These are phyloP conservation scores for Xanthoconium purpureum DNA, from an alignment of 768 basidiomycete genomes.

Conservation along the genomic window DNA sequence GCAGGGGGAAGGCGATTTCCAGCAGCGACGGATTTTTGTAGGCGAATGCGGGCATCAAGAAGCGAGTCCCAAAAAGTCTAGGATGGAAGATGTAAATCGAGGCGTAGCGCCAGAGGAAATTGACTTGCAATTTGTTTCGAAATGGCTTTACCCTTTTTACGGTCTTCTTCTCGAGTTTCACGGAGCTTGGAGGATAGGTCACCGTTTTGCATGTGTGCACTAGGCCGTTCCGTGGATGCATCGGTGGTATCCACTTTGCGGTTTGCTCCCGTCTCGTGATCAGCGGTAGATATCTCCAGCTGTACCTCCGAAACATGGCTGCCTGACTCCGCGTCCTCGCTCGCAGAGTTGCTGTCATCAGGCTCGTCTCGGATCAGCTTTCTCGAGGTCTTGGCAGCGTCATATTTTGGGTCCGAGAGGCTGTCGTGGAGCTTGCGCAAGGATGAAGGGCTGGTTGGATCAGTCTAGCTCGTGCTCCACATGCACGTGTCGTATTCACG, in stretches of 20 bases:
- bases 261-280: slow-evolving; percentile 13
- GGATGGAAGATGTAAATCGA: slow-evolving; percentile 5
- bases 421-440: slow-evolving; percentile 64
- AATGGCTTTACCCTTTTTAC: slow-evolving; percentile 81
- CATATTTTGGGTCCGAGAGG: slow-evolving; percentile 76
- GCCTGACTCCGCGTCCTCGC: slow-evolving; percentile 19
- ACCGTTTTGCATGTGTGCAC: slow-evolving; percentile 18
- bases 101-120: slow-evolving; percentile 8
- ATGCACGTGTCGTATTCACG: slow-evolving; percentile 23
- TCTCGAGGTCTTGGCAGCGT: slow-evolving; percentile 62
- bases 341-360: slow-evolving; percentile 10
- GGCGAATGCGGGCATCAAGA: slow-evolving; percentile 84
- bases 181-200: slow-evolving; percentile 54
- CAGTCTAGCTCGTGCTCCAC: slow-evolving; percentile 2
- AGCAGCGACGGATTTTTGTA: slow-evolving; percentile 75
- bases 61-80: slow-evolving; percentile 87
- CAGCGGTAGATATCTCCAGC: slow-evolving; percentile 1
- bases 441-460: slow-evolving; percentile 54
- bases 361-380: slow-evolving; percentile 47
- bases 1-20: slow-evolving; percentile 68
- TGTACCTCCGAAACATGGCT: slow-evolving; percentile 18
- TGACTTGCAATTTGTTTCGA: slow-evolving; percentile 73
- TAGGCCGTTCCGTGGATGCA: slow-evolving; percentile 10
- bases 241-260: slow-evolving; percentile 15
- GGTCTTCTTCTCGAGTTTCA: slow-evolving; percentile 64